These are phyloP conservation scores for Cornus florida DNA, from an alignment of 148 eudicot genomes.

Conservation along the genomic window DNA sequence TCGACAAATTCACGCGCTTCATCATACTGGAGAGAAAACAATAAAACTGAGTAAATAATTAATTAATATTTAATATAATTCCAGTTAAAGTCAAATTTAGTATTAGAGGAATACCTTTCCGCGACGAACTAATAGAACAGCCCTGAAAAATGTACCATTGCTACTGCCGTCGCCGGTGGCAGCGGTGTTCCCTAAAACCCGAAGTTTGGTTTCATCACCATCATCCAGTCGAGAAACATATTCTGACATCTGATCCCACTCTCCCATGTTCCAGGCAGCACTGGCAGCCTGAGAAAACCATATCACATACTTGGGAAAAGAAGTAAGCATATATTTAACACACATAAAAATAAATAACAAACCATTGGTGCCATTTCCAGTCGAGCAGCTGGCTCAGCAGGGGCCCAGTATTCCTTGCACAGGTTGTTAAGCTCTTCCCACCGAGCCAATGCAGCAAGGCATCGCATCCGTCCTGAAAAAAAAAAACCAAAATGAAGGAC, in stretches of 20 bases:
- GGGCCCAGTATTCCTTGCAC: conserved; percentile 91
- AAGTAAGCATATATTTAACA: conserved; percentile 4
- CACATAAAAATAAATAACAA: conserved; percentile 14
- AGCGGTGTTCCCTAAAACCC: conserved; percentile 82
- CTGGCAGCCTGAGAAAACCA: conserved; percentile 66
- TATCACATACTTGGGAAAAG: neutral
- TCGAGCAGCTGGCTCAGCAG: conserved; percentile 90
- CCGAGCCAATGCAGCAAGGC: conserved; percentile 98
- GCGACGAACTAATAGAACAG: conserved; percentile 85
- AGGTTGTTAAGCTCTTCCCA: conserved; percentile 96
- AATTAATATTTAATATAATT: neutral
- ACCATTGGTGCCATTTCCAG: conserved; percentile 99
- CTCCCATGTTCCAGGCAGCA: conserved; percentile 99
- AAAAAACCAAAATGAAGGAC: neutral
- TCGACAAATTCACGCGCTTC: conserved; percentile 96
- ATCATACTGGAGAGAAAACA: conserved; percentile 62
- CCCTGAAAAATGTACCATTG: conserved; percentile 87
- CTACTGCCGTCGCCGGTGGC: conserved; percentile 93
- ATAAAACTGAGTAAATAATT: conserved; percentile 7
- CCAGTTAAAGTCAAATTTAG: neutral
- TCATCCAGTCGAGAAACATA: conserved; percentile 94
- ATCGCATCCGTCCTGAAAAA: conserved; percentile 80
- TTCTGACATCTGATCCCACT: conserved; percentile 99
- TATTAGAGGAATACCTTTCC: conserved; percentile 58
- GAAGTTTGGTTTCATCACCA: conserved; percentile 86